These are phyloP conservation scores for Xylaria telfairii DNA, from an alignment of 495 filamentous ascomycete genomes.

Conservation along the genomic window DNA sequence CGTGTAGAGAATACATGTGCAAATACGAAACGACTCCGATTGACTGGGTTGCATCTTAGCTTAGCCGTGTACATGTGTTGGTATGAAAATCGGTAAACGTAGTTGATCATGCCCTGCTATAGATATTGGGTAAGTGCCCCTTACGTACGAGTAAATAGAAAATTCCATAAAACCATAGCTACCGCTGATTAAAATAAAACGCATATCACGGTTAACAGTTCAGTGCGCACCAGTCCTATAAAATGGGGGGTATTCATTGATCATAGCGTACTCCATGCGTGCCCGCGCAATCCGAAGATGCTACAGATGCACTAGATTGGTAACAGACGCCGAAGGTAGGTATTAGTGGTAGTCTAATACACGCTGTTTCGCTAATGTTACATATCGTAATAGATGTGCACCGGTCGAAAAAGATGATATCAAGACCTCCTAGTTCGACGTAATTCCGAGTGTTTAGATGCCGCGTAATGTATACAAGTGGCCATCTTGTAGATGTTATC, in stretches of 20 bases:
- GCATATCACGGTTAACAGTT: background rate
- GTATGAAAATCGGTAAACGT: background rate
- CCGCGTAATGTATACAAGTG: constrained; percentile 14
- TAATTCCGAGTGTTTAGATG: background rate
- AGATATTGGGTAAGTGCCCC: background rate
- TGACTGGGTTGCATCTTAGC: background rate
- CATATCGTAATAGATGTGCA: constrained; percentile 19
- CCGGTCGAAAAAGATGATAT: background rate
- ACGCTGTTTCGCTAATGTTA: constrained; percentile 20
- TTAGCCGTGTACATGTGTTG: background rate
- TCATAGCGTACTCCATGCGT: constrained; percentile 11
- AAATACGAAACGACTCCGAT: background rate
- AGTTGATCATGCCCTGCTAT: background rate
- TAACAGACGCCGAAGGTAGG: background rate
- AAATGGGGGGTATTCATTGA: constrained; percentile 20
- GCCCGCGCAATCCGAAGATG: background rate
- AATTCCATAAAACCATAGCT: background rate
- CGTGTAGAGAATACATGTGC: background rate
- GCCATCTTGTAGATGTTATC: constrained; percentile 6
- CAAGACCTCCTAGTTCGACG: background rate
- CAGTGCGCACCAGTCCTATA: background rate
- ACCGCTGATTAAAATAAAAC: background rate
- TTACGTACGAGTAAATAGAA: background rate
- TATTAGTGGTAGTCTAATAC: background rate
- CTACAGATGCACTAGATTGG: background rate